A percentile compares a stretch with the other conserved stretches of the same genome.
phyloP scores from a whole-genome alignment of 2,329 filamentous ascomycete genomes.

The Epichloe hybrida region DNA sequence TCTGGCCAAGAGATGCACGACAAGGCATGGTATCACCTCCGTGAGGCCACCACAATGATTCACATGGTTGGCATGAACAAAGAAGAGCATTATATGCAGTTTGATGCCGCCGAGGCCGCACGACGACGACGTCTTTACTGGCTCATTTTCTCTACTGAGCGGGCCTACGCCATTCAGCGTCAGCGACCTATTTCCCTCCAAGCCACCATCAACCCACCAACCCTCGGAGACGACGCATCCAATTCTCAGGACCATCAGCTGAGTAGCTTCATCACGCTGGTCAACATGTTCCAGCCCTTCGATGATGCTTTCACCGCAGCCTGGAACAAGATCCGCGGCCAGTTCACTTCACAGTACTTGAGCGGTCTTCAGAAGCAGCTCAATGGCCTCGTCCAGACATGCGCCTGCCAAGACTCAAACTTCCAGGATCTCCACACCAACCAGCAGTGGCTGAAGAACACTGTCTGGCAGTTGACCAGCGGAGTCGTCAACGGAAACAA shows the following conservation, averaged over 20 bases:
- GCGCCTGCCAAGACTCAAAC: slow-evolving; percentile 39
- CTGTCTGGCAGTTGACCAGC: slow-evolving; percentile 49
- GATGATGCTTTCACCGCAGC: slow-evolving; percentile 49
- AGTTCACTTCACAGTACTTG: slow-evolving; percentile 44
- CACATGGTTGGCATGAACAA: slow-evolving; percentile 47
- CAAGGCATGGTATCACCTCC: slow-evolving; percentile 66
- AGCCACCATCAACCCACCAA: slow-evolving; percentile 53
- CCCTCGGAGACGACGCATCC: slow-evolving; percentile 44
- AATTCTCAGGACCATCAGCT: slow-evolving; percentile 41
- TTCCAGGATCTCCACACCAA: slow-evolving; percentile 42
- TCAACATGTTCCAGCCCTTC: slow-evolving; percentile 51
- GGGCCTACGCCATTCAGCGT: slow-evolving; percentile 59
- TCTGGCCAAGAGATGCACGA: slow-evolving; percentile 60
- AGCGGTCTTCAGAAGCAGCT: slow-evolving; percentile 48
- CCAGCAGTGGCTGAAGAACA: slow-evolving; percentile 52
- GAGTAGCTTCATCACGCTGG: slow-evolving; percentile 43
- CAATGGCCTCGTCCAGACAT: slow-evolving; percentile 37
- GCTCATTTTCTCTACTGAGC: slow-evolving; percentile 59
- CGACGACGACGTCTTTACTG: slow-evolving; percentile 57
- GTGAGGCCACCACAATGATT: slow-evolving; percentile 61
- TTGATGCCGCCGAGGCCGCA: slow-evolving; percentile 45
- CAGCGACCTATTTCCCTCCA: slow-evolving; percentile 57
- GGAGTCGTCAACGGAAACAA: slow-evolving; percentile 30
- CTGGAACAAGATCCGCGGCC: slow-evolving; percentile 52
- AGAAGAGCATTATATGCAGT: slow-evolving; percentile 47